A percentile compares a stretch with the other conserved stretches of the same genome.
phyloP scores from a whole-genome alignment of 2,329 filamentous ascomycete genomes.

The Exserohilum rostratum region DNA sequence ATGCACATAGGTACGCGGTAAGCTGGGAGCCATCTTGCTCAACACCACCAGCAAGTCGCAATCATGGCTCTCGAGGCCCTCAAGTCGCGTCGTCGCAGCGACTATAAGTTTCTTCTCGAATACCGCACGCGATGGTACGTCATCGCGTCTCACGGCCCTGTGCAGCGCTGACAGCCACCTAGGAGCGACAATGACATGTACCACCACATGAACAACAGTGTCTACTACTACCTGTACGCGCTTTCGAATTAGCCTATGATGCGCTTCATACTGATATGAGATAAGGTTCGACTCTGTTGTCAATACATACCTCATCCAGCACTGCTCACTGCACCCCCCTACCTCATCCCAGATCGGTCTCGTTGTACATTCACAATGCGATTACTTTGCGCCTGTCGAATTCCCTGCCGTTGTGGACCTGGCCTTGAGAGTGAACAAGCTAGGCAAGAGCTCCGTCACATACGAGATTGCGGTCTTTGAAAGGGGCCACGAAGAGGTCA shows the following conservation, averaged over 20 bases:
- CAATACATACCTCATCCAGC: slow-evolving; percentile 83
- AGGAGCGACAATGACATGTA: slow-evolving; percentile 95
- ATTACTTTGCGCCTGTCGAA: slow-evolving; percentile 81
- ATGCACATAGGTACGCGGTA: too few species aligned
- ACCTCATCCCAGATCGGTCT: slow-evolving; percentile 77
- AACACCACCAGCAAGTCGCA: neutral
- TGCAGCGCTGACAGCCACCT: slow-evolving; percentile 15
- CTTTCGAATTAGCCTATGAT: neutral
- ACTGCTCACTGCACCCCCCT: slow-evolving; percentile 75
- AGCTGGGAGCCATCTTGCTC: too few species aligned
- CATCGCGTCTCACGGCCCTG: neutral
- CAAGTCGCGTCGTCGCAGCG: slow-evolving; percentile 68
- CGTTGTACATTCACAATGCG: slow-evolving; percentile 82
- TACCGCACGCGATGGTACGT: slow-evolving; percentile 86
- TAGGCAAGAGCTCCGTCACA: slow-evolving; percentile 84
- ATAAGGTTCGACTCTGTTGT: slow-evolving; percentile 79
- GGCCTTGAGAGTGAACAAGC: slow-evolving; percentile 78
- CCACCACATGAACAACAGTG: slow-evolving; percentile 87
- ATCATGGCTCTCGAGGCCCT: slow-evolving; percentile 36
- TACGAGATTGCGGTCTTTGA: slow-evolving; percentile 92
- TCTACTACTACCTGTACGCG: slow-evolving; percentile 77
- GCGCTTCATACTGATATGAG: slow-evolving; percentile 1
- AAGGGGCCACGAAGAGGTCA: slow-evolving; percentile 72
- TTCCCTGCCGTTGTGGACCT: slow-evolving; percentile 85
- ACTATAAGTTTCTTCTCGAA: slow-evolving; percentile 80